A percentile compares a stretch with the other conserved stretches of the same genome.
Conservation (phyloP, 2,329 filamentous ascomycete genomes). For the Curvularia lunata region DNA sequence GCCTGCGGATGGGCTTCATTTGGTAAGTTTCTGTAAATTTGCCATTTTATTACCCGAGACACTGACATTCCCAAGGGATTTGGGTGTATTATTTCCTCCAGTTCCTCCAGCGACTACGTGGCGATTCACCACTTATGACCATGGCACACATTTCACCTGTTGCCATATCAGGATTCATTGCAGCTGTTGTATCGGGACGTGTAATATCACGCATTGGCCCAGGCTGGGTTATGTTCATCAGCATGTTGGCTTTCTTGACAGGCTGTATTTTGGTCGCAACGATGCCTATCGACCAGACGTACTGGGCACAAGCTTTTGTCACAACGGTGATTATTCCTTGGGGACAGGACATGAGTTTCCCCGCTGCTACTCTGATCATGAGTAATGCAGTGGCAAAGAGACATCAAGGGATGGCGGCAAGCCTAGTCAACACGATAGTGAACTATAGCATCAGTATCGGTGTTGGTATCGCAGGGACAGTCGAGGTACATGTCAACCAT, state of each 20-base stretch:
- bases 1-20: conserved; percentile 52
- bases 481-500: conserved; percentile 49
- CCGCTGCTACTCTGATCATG: conserved; percentile 51
- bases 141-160: conserved; percentile 39
- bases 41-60: no score
- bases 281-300: conserved; percentile 49
- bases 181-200: conserved; percentile 40
- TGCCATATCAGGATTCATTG: conserved; percentile 37
- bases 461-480: conserved; percentile 52
- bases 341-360: conserved; percentile 54
- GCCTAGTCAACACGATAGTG: conserved; percentile 50
- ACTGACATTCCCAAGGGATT: conserved; percentile 24
- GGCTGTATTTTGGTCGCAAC: conserved; percentile 52
- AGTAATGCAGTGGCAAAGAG: conserved; percentile 46
- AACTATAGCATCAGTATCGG: conserved; percentile 54
- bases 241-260: conserved; percentile 39
- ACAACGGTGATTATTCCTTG: conserved; percentile 42
- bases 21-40: conserved; percentile 24
- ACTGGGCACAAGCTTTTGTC: conserved; percentile 52
- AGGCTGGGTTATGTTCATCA: conserved; percentile 42
- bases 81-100: conserved; percentile 45
- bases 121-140: conserved; percentile 33
- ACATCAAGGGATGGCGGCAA: conserved; percentile 53
- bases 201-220: conserved; percentile 40
- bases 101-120: conserved; percentile 35